phyloP scores from a whole-genome alignment of 129 eudicot species.

The Silybum marianum region DNA sequence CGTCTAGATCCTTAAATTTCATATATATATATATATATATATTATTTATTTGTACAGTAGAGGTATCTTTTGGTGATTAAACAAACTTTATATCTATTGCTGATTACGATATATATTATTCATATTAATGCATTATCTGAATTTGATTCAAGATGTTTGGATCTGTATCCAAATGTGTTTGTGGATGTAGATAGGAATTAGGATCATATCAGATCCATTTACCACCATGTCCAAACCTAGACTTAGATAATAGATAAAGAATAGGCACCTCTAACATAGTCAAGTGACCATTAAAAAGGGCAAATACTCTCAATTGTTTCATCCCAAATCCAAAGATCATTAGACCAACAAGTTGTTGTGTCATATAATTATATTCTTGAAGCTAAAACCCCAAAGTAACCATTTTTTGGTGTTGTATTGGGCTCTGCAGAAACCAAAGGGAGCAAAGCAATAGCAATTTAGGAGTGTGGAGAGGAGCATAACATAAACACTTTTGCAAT shows the following conservation, averaged over 20 bases:
- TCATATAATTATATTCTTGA: neutral
- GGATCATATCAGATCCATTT: slow-evolving; percentile 7
- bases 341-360: neutral
- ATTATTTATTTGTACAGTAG: neutral
- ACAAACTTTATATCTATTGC: neutral
- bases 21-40: neutral
- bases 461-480: slow-evolving; percentile 16
- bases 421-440: slow-evolving; percentile 38
- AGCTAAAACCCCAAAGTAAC: neutral
- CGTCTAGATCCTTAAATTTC: neutral
- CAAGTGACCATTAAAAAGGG: neutral
- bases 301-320: neutral
- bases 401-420: slow-evolving; percentile 28
- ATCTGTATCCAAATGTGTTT: slow-evolving; percentile 9
- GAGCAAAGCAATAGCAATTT: neutral
- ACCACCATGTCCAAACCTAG: neutral
- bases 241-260: neutral
- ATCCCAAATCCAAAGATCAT: neutral
- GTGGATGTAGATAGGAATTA: neutral
- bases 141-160: slow-evolving; percentile 5
- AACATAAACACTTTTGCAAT: slow-evolving; percentile 12
- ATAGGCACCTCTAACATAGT: neutral
- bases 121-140: neutral
- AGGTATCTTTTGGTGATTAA: neutral
- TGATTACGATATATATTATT: neutral